Base-by-base conservation (phyloP, 495 filamentous ascomycete genomes). In the Tuber melanosporum region DNA sequence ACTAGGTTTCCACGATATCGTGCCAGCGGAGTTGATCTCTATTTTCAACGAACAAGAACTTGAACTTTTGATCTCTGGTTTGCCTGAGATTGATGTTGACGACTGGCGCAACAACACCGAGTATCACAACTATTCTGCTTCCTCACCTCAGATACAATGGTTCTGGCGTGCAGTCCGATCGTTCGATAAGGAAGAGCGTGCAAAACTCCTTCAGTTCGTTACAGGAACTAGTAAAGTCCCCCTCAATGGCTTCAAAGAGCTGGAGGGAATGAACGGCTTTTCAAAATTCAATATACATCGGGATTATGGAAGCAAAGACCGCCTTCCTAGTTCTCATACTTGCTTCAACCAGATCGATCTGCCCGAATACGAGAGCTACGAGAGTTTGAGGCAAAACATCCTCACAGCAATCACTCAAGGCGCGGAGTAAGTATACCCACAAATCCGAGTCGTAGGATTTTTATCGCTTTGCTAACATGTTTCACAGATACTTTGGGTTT, bases 331-430 rank as follows among this genome's bases (percentile, higher is more conserved):
- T 83, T 95, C 93, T 69, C 95, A 99, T 85, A 99, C 95, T 74
- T 99, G 95, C 87, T 99, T 99, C 87, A 99, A 99, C 84, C 95
- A 99, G 87, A 93, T 99, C 84, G 95, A 99, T 87, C 90, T 99
- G 78, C 95, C 95, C 77, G 95, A 99, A 85, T 99, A 98, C 83
- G 96, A 98, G 79, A 96, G 90, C 83, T 99, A 99, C 84, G 95
- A 99, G 78, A 88, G 88, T 82, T 89, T 99, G 70, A 89, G 96
- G 45, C 89, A 93, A 81, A 92, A 94, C 79, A 86, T 98, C 72
- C 91, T 96, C 84, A 97, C 93, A 49, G 95, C 96, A 76, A 95
- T 98, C 85, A 98, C 96, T 6, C 90, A 94, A 75, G 95, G 95
- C 57, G 94, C 92, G 86, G 94, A 98, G 83, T 98, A 78, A 22